Evolutionary conservation across 2,329 filamentous ascomycete species (phyloP).

Genomic region (Colletotrichum sp.): DNA sequence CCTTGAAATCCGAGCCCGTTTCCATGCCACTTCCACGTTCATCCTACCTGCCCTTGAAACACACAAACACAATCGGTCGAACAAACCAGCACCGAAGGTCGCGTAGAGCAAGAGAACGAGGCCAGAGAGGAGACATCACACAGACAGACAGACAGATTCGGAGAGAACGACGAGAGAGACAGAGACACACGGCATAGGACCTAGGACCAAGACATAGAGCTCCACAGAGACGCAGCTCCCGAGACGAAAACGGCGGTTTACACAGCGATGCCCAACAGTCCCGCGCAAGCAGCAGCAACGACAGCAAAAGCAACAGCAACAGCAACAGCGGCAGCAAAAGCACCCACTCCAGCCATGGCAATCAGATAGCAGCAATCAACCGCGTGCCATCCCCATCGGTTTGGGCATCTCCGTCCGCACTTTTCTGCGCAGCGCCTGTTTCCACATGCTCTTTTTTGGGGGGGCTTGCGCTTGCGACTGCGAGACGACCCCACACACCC

Average conservation of each 20-base stretch:
- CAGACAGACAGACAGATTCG: background rate
- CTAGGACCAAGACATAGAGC: background rate
- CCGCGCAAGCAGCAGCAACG: background rate
- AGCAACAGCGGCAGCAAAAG: background rate
- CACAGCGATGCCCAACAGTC: background rate
- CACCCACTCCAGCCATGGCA: background rate
- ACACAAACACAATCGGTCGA: background rate
- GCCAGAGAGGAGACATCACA: background rate
- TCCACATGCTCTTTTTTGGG: slow-evolving; percentile 13
- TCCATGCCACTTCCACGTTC: background rate
- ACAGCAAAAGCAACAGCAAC: background rate
- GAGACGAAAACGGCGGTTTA: slow-evolving; percentile 12
- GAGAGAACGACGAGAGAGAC: background rate
- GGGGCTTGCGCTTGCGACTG: slow-evolving; percentile 5
- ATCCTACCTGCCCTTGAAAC: background rate
- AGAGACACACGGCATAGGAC: background rate
- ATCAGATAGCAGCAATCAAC: background rate
- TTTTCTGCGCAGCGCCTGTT: background rate
- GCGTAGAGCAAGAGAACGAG: background rate
- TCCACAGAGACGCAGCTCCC: background rate
- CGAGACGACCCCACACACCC: slow-evolving; percentile 18
- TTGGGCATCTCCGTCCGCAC: slow-evolving; percentile 1
- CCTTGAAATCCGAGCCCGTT: background rate
- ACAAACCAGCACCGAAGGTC: background rate
- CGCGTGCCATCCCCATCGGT: background rate